A percentile compares a stretch with the other conserved stretches of the same genome.
Conservation (phyloP, 139 green algal species). For the Mesostigma viride region DNA sequence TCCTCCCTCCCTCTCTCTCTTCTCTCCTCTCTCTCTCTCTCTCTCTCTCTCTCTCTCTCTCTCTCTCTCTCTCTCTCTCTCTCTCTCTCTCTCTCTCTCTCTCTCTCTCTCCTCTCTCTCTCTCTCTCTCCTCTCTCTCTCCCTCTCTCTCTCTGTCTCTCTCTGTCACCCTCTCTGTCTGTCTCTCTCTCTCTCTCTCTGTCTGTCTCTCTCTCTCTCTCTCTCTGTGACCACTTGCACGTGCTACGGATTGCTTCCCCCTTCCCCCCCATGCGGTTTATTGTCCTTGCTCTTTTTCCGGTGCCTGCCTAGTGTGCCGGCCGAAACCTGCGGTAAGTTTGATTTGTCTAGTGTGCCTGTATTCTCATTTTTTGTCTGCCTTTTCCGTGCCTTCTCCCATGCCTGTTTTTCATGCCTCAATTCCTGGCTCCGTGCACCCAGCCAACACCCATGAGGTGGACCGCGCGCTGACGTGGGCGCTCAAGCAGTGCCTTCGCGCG, state of each 20-base stretch:
- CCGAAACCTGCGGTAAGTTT: too few species aligned
- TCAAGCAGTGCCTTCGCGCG: too few species aligned
- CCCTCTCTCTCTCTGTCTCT: neutral
- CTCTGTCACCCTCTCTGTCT: neutral
- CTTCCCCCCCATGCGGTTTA: neutral
- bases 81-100: neutral
- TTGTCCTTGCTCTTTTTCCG: too few species aligned
- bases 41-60: neutral
- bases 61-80: neutral
- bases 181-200: neutral
- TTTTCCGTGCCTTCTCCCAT: too few species aligned
- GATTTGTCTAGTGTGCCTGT: too few species aligned
- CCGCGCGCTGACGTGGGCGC: too few species aligned
- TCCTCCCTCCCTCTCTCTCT: slow-evolving; percentile 1
- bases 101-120: neutral
- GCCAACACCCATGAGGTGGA: too few species aligned
- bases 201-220: neutral
- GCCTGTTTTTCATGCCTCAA: too few species aligned
- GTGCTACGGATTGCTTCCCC: neutral
- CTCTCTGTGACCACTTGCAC: neutral
- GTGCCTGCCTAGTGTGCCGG: too few species aligned
- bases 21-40: neutral
- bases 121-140: neutral
- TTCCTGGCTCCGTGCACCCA: too few species aligned
- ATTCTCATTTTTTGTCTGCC: too few species aligned